A percentile compares a stretch with the other conserved stretches of the same genome.
These are phyloP conservation scores for Chenopodium formosanum DNA, from an alignment of 148 eudicot genomes.

Conservation along the genomic window DNA sequence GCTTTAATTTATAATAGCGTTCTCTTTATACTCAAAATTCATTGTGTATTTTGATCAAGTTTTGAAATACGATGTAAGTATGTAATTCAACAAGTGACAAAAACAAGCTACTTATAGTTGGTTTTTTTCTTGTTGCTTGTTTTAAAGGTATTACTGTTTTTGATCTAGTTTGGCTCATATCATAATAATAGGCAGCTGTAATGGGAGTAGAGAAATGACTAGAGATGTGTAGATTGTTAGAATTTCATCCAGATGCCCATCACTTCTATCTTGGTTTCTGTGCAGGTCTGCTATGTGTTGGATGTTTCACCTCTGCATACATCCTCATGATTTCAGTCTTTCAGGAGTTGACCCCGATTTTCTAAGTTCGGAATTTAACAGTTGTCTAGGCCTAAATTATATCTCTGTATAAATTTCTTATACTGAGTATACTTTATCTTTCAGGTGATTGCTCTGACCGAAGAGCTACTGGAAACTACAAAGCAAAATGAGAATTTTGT, in stretches of 20 bases:
- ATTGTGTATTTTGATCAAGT: conserved; percentile 12
- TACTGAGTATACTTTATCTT: conserved; percentile 18
- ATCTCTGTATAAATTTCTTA: conserved; percentile 16
- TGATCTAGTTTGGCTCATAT: conserved; percentile 17
- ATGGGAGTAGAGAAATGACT: conserved; percentile 24
- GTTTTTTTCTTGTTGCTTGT: conserved; percentile 29
- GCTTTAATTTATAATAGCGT: conserved; percentile 9
- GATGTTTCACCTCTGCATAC: conserved; percentile 63
- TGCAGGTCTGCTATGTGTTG: conserved; percentile 90
- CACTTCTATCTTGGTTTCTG: conserved; percentile 75
- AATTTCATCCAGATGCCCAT: conserved; percentile 69
- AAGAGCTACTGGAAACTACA: conserved; percentile 89
- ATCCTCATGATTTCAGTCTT: conserved; percentile 73
- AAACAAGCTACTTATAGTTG: conserved; percentile 37
- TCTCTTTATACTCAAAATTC: conserved; percentile 19
- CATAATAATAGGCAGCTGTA: conserved; percentile 19
- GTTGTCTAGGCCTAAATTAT: conserved; percentile 21
- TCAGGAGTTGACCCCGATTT: conserved; percentile 62
- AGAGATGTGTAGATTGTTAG: conserved; percentile 19
- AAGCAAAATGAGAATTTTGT: conserved; percentile 65
- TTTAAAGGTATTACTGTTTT: conserved; percentile 46
- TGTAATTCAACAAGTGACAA: conserved; percentile 40
- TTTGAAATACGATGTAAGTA: background rate
- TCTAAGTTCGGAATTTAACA: conserved; percentile 49
- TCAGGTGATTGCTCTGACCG: conserved; percentile 91